A percentile compares a stretch with the other conserved stretches of the same genome.
Conservation (phyloP, 2,329 filamentous ascomycete genomes). For the Exophiala sideris region DNA sequence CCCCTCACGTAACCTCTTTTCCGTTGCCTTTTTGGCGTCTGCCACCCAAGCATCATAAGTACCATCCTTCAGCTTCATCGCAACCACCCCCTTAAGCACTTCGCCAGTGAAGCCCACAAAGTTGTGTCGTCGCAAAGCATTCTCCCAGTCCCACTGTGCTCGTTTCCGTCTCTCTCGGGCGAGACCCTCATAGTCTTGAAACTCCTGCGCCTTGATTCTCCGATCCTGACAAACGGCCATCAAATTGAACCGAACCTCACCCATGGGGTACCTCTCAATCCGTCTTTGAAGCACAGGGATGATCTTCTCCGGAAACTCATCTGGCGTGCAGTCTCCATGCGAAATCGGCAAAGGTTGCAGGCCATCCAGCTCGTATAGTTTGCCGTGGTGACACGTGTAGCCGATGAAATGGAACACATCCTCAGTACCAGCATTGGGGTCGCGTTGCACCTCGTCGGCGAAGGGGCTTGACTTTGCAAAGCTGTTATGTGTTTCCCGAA, state of each 20-base stretch:
- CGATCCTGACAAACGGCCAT: constrained; percentile 87
- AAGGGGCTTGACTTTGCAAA: constrained; percentile 89
- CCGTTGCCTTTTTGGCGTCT: constrained; percentile 52
- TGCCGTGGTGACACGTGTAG: constrained; percentile 76
- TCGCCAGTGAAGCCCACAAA: constrained; percentile 95
- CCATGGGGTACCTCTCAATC: constrained; percentile 76
- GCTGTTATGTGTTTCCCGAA: constrained; percentile 80
- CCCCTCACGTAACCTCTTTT: constrained; percentile 37
- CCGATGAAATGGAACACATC: constrained; percentile 98
- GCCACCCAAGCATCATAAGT: constrained; percentile 80
- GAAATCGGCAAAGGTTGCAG: constrained; percentile 88
- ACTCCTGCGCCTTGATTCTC: constrained; percentile 69
- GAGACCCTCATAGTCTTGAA: constrained; percentile 77
- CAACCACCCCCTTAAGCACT: constrained; percentile 81
- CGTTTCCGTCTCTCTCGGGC: constrained; percentile 80
- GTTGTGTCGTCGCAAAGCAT: constrained; percentile 85
- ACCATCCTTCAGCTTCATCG: constrained; percentile 65
- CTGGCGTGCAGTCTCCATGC: constrained; percentile 70
- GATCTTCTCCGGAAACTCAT: constrained; percentile 73
- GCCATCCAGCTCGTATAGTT: constrained; percentile 90
- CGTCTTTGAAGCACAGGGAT: constrained; percentile 83
- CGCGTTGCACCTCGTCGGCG: constrained; percentile 78
- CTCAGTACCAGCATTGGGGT: constrained; percentile 68
- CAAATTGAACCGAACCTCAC: constrained; percentile 93
- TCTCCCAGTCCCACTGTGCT: constrained; percentile 88